Percentiles rank a stretch among this genome's conserved stretches.
Conservation (phyloP, 202 grass and related monocot species). For the Schoenoplectus triqueter region DNA sequence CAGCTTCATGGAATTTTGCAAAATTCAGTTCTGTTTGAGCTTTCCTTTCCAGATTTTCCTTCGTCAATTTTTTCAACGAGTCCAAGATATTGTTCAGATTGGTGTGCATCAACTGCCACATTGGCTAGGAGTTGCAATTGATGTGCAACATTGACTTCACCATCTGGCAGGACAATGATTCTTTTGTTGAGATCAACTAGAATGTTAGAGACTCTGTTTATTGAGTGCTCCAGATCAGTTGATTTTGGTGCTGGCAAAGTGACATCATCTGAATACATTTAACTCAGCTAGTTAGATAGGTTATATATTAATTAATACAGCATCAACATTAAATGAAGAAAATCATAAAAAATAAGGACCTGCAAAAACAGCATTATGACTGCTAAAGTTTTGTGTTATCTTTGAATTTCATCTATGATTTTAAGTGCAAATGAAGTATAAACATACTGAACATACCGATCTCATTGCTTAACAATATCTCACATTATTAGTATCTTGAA, state of each 20-base stretch:
- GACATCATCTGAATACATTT: too few relatives aligned
- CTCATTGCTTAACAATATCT: conserved; percentile 6
- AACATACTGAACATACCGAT: neutral
- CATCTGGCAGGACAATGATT: neutral
- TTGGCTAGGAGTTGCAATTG: neutral
- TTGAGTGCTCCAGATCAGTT: too few relatives aligned
- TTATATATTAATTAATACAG: too few relatives aligned
- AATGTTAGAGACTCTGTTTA: too few relatives aligned
- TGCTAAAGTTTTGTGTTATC: neutral
- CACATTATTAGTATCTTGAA: neutral
- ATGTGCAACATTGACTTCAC: neutral
- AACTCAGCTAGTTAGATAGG: too few relatives aligned
- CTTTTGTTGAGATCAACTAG: conserved; percentile 1
- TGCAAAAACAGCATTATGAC: neutral
- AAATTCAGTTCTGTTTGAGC: conserved; percentile 5
- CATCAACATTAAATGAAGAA: too few relatives aligned
- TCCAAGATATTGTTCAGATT: conserved; percentile 2
- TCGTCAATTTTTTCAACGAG: neutral
- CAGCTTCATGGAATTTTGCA: neutral
- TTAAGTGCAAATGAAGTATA: neutral
- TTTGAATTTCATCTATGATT: neutral
- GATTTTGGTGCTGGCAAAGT: too few relatives aligned
- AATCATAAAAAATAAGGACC: neutral
- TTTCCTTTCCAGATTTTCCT: neutral
- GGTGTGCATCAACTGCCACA: conserved; percentile 1